Evolutionary conservation across 2,329 filamentous ascomycete genomes (phyloP).

Genomic region (Penicillium paneum): DNA sequence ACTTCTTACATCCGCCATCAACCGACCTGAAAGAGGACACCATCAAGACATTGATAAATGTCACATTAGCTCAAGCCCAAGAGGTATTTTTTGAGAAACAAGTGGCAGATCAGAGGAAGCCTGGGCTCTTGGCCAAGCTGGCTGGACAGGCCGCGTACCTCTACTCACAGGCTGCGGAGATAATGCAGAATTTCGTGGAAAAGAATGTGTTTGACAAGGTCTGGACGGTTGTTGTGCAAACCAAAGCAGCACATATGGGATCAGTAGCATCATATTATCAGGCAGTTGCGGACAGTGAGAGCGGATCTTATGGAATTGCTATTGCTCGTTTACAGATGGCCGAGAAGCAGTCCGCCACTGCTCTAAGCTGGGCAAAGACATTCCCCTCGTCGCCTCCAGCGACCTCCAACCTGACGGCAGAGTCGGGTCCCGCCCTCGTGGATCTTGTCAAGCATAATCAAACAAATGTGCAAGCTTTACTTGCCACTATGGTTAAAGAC

Average conservation of each 20-base stretch:
- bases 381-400: constrained; percentile 78
- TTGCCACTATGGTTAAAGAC: constrained; percentile 75
- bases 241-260: constrained; percentile 77
- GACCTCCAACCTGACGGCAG: constrained; percentile 77
- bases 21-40: constrained; percentile 95
- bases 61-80: constrained; percentile 93
- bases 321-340: constrained; percentile 80
- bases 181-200: constrained; percentile 85
- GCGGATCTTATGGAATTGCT: constrained; percentile 78
- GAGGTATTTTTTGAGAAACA: constrained; percentile 98
- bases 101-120: constrained; percentile 86
- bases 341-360: constrained; percentile 73
- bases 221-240: constrained; percentile 70
- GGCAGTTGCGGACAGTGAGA: constrained; percentile 84
- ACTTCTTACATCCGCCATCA: constrained; percentile 94
- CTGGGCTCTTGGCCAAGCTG: constrained; percentile 84
- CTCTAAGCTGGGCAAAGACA: constrained; percentile 68
- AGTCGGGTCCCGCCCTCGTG: constrained; percentile 69
- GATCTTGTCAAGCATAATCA: constrained; percentile 82
- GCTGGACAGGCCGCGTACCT: constrained; percentile 86
- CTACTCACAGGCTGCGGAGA: constrained; percentile 83
- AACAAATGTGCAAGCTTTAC: constrained; percentile 74
- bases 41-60: constrained; percentile 86
- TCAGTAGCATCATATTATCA: constrained; percentile 93
- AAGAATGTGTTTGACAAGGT: constrained; percentile 92